Conservation (phyloP, 2,329 filamentous ascomycete genomes). For the Aureobasidium pullulans region DNA sequence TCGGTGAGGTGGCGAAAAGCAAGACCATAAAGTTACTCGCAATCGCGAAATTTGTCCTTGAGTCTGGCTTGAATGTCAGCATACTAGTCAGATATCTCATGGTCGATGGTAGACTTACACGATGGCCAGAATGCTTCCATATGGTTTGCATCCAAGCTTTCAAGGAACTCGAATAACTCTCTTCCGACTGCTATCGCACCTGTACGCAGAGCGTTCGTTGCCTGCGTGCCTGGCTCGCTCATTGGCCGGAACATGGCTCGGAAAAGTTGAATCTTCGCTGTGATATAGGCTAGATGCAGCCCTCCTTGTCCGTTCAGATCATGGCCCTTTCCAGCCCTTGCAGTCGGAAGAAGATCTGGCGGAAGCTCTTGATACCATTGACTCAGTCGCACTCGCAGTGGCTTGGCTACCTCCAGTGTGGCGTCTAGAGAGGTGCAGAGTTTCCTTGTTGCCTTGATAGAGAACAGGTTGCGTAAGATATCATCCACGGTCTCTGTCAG, state of each 20-base stretch:
- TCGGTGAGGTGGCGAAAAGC: slow-evolving; percentile 27
- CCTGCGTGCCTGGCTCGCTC: slow-evolving; percentile 23
- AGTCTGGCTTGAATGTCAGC: no score
- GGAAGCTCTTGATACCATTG: slow-evolving; percentile 41
- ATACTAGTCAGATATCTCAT: no score
- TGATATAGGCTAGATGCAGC: slow-evolving; percentile 45
- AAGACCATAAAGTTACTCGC: slow-evolving; percentile 28
- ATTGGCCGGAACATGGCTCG: slow-evolving; percentile 41
- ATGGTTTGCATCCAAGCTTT: slow-evolving; percentile 24
- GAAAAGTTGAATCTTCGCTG: slow-evolving; percentile 46
- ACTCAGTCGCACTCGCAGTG: slow-evolving; percentile 42
- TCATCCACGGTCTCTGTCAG: slow-evolving; percentile 47
- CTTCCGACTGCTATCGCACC: slow-evolving; percentile 26
- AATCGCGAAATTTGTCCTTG: slow-evolving; percentile 25
- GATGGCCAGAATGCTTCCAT: slow-evolving; percentile 29
- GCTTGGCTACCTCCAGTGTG: slow-evolving; percentile 42
- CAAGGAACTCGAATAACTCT: slow-evolving; percentile 26
- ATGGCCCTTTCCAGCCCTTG: slow-evolving; percentile 21
- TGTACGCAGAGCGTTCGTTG: slow-evolving; percentile 25
- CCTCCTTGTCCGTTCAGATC: slow-evolving; percentile 40
- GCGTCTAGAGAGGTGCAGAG: slow-evolving; percentile 39
- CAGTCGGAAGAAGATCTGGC: slow-evolving; percentile 11
- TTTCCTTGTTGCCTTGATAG: slow-evolving; percentile 24
- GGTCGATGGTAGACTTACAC: slow-evolving; percentile 19
- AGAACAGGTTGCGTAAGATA: slow-evolving; percentile 37